Conservation (phyloP, 768 basidiomycete genomes). For the Psilocybe cubensis region DNA sequence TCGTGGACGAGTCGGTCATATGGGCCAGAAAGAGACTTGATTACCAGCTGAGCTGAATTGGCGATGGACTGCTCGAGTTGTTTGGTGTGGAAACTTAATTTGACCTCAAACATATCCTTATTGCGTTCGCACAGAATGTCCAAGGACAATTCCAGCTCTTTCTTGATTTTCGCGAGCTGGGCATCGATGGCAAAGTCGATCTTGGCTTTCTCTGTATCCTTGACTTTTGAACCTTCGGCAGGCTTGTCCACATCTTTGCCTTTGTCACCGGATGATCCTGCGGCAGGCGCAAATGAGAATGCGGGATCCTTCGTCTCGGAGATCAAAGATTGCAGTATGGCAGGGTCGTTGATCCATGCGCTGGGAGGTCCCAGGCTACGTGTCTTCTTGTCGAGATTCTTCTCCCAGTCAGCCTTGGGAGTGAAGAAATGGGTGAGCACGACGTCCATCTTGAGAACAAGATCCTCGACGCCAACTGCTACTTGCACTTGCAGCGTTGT, state of each 20-base stretch:
- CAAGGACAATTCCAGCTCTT: slow-evolving; percentile 11
- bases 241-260: background rate
- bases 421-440: slow-evolving; percentile 18
- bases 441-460: slow-evolving; percentile 19
- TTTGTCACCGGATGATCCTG: background rate
- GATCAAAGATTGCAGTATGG: slow-evolving; percentile 14
- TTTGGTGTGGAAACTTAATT: slow-evolving; percentile 15
- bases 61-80: slow-evolving; percentile 14
- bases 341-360: slow-evolving; percentile 17
- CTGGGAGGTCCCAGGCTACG: slow-evolving; percentile 10
- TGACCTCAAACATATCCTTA: slow-evolving; percentile 14
- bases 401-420: slow-evolving; percentile 22
- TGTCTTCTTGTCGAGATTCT: slow-evolving; percentile 10
- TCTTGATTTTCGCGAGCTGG: slow-evolving; percentile 3
- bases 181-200: background rate
- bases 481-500: slow-evolving; percentile 16
- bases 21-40: slow-evolving; percentile 18
- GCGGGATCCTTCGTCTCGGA: slow-evolving; percentile 14
- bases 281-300: background rate
- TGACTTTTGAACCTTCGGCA: too few species aligned
- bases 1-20: slow-evolving; percentile 19
- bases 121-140: slow-evolving; percentile 14
- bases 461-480: slow-evolving; percentile 13
- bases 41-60: slow-evolving; percentile 13
- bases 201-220: background rate